Conservation (phyloP, 2,329 filamentous ascomycete species). For the Aspergillus amoenus region DNA sequence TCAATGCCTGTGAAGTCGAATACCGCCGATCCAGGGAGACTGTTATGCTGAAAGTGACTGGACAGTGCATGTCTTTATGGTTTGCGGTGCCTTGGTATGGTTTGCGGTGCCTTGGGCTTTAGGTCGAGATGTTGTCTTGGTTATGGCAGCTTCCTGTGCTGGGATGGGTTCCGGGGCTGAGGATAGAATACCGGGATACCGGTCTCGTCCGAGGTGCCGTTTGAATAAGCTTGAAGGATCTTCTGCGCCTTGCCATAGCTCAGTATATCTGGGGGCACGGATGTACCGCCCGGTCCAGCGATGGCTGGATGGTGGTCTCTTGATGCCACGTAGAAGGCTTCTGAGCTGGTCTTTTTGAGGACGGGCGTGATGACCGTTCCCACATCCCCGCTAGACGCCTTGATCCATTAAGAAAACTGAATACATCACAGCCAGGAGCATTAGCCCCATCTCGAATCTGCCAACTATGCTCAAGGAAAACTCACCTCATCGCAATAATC, state of each 20-base stretch:
- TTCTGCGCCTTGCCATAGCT: constrained; percentile 48
- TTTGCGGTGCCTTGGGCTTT: constrained; percentile 87
- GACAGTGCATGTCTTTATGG: constrained; percentile 80
- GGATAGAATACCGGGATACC: constrained; percentile 69
- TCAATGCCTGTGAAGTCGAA: constrained; percentile 80
- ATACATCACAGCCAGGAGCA: background rate
- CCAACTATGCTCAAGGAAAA: background rate
- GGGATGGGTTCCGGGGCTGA: constrained; percentile 71
- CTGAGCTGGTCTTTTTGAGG: constrained; percentile 62
- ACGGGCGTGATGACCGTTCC: constrained; percentile 69
- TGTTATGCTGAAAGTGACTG: constrained; percentile 62
- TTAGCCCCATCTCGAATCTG: too few species aligned
- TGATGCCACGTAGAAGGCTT: constrained; percentile 81
- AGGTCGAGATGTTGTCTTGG: constrained; percentile 83
- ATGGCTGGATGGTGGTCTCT: constrained; percentile 87
- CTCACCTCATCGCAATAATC: constrained; percentile 21
- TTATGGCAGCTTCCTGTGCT: constrained; percentile 78
- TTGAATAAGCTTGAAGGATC: constrained; percentile 65
- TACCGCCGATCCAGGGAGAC: constrained; percentile 73
- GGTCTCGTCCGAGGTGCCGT: constrained; percentile 75
- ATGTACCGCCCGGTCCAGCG: constrained; percentile 76
- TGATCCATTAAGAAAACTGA: background rate
- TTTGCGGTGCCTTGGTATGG: constrained; percentile 82
- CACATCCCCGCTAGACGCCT: background rate
- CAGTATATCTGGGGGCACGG: constrained; percentile 67